Percentiles rank a stretch among this genome's conserved stretches.
Conservation (phyloP, 768 basidiomycete genomes). For the Tephrocybe sp. region DNA sequence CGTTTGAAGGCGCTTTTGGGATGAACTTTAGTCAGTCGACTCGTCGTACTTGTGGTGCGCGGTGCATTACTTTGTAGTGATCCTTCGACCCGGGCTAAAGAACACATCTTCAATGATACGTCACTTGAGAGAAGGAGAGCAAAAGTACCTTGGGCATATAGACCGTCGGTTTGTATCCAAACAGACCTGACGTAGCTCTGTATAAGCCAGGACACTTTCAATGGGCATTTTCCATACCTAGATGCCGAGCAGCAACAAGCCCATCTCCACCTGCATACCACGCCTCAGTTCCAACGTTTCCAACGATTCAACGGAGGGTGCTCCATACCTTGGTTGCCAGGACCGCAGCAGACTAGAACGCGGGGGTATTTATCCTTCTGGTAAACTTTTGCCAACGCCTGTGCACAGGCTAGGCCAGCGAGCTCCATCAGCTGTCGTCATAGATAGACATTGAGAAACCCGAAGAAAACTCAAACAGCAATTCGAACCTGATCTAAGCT, state of each 20-base stretch:
- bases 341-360: conserved; percentile 95
- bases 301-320: not conserved
- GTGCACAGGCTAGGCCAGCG: conserved; percentile 92
- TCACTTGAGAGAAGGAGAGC: not conserved
- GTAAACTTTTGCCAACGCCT: conserved; percentile 80
- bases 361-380: conserved; percentile 62
- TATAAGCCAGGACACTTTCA: not conserved
- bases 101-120: not conserved
- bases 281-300: not conserved
- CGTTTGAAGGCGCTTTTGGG: conserved; percentile 64
- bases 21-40: not conserved
- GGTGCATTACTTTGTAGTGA: conserved; percentile 70
- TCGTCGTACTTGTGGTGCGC: not conserved
- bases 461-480: not conserved
- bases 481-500: conserved; percentile 82
- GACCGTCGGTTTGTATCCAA: conserved; percentile 85
- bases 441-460: not conserved
- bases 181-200: conserved; percentile 89
- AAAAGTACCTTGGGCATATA: conserved; percentile 86
- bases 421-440: conserved; percentile 86
- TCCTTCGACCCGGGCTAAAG: conserved; percentile 86
- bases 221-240: conserved; percentile 49
- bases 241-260: conserved; percentile 92
- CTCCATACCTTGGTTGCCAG: conserved; percentile 82
- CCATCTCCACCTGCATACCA: conserved; percentile 78